Conservation (phyloP, 1,139 yeast genomes). For the Hyphopichia fennica region DNA sequence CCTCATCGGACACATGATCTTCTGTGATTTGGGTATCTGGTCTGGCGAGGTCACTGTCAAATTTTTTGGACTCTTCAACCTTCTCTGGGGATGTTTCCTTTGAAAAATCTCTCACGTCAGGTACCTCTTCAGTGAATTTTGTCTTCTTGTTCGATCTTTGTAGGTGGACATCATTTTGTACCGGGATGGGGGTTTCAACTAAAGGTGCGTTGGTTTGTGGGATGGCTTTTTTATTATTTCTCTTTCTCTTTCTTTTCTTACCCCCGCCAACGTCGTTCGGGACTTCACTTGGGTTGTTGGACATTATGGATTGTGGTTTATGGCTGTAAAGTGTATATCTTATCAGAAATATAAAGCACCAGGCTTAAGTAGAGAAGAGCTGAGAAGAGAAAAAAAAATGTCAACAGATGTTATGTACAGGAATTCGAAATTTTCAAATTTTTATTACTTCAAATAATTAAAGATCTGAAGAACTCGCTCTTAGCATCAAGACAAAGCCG, state of each 20-base stretch:
- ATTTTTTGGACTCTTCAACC: no score
- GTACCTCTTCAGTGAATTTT: constrained; percentile 30
- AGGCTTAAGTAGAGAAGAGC: not conserved
- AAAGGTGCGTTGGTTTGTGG: not conserved
- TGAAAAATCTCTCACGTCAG: no score
- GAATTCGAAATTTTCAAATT: not conserved
- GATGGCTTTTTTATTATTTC: constrained; percentile 3
- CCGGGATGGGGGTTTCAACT: not conserved
- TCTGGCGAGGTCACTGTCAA: no score
- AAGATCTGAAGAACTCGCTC: not conserved
- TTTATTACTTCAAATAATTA: not conserved
- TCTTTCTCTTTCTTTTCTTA: constrained; percentile 9
- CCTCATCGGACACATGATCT: not conserved
- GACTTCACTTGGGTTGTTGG: constrained; percentile 5
- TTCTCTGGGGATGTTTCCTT: no score
- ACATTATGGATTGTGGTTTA: constrained; percentile 3
- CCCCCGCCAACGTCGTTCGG: not conserved
- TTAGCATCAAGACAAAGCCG: not conserved
- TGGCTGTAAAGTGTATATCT: not conserved
- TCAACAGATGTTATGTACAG: not conserved
- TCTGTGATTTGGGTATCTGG: not conserved
- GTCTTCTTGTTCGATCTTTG: constrained; percentile 28
- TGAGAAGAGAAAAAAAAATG: not conserved
- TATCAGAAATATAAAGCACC: no score
- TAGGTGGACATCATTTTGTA: constrained; percentile 9